phyloP scores from a whole-genome alignment of 2,329 filamentous ascomycete genomes.

The Aspergillus sp. region DNA sequence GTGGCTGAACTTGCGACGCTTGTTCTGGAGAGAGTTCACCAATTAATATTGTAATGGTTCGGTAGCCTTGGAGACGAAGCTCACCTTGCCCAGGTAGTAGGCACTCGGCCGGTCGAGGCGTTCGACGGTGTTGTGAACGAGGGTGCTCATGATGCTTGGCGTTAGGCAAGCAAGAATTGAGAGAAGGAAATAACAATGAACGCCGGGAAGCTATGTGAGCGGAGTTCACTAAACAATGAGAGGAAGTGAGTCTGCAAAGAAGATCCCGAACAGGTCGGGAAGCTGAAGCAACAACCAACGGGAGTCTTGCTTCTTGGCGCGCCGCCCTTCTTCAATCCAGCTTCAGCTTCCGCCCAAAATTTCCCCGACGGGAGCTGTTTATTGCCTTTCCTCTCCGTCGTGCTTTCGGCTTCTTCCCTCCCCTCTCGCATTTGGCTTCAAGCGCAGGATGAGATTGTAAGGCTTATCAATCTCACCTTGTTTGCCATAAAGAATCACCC shows the following conservation, averaged over 20 bases:
- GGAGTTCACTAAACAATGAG: not conserved
- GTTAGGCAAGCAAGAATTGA: not conserved
- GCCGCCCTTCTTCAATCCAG: not conserved
- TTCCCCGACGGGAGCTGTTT: constrained; percentile 13
- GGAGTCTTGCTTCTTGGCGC: constrained; percentile 23
- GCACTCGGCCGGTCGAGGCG: constrained; percentile 91
- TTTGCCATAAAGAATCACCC: too few relatives aligned
- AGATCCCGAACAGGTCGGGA: too few relatives aligned
- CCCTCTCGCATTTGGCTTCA: not conserved
- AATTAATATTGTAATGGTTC: constrained; percentile 4
- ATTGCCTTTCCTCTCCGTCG: not conserved
- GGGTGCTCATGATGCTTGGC: constrained; percentile 29
- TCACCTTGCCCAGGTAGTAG: constrained; percentile 81
- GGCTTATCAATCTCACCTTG: not conserved
- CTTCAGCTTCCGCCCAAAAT: constrained; percentile 18
- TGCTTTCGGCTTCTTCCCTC: not conserved
- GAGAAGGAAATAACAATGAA: not conserved
- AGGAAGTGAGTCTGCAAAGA: too few relatives aligned
- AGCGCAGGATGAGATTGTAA: not conserved
- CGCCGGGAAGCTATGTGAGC: not conserved
- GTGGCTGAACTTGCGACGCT: constrained; percentile 66
- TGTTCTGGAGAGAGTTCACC: constrained; percentile 57
- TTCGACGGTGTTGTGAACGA: constrained; percentile 68
- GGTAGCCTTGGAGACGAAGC: constrained; percentile 6
- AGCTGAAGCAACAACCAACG: constrained; percentile 1